Base-by-base conservation (phyloP, 192 early-diverging fungal species). In the Coemansia sp. region DNA sequence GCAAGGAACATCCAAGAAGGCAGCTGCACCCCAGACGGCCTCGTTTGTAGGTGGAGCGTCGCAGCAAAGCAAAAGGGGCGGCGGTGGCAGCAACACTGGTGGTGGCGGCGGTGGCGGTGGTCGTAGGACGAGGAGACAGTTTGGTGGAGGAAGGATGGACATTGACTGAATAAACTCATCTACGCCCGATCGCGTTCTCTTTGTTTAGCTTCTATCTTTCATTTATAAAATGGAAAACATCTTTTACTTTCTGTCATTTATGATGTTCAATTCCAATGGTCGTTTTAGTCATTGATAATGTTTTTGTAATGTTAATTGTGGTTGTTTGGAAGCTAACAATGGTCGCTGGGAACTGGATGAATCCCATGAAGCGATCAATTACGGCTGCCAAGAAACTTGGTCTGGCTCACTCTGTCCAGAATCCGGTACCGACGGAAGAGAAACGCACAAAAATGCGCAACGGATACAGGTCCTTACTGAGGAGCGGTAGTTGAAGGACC, bases 101-200 rank as follows among this genome's bases (percentile, higher is more conserved):
- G n/a, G n/a, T n/a, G n/a, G n/a, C n/a, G n/a, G n/a, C n/a, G n/a
- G n/a, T n/a, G n/a, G n/a, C n/a, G n/a, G n/a, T n/a, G n/a, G n/a
- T n/a, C 45, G 45, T 23, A 48, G 8, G 20, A 48, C 45, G 25
- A 54, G 17, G 33, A 60, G 65, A 40, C 59, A 47, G 50, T 44
- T 50, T 33, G 57, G 54, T 27, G 61, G 64, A 42, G 55, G 30
- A 50, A 57, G 70, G n/a, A 78, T 78, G 75, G 75, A 78, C 20
- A 53, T 78, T 44, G 75, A 78, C 59, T 78, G 44, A 33, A 48
- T 36, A 11, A 11, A 6, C 34, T 36, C 22, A 23, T 13, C 29
- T 7, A 54, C 14, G 30, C n/a, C 31, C 17, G n/a, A n/a, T 14
- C 23, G 30, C 33, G 13, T 54, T 54, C 45, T 23, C 25, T 48